phyloP scores from a whole-genome alignment of 768 basidiomycete species.

The Mycena venus region DNA sequence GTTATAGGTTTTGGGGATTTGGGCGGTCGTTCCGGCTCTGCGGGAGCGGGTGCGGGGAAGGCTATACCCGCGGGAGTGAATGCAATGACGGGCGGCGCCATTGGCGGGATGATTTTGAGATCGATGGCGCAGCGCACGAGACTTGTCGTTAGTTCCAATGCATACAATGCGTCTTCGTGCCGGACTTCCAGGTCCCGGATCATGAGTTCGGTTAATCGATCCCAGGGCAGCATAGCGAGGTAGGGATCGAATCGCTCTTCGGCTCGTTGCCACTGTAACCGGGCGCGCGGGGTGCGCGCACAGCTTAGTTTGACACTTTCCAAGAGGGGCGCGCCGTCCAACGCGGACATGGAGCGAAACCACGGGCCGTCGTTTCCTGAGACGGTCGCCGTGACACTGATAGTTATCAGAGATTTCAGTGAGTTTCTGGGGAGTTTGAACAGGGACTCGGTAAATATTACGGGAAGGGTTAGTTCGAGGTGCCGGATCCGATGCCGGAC shows the following conservation, averaged over 20 bases:
- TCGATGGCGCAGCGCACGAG: conserved; percentile 12
- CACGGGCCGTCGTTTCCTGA: background rate
- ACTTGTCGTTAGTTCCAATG: background rate
- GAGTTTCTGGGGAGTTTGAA: conserved; percentile 31
- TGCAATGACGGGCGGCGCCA: background rate
- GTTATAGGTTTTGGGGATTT: conserved; percentile 6
- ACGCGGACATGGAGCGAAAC: conserved; percentile 30
- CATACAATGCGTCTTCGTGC: conserved; percentile 22
- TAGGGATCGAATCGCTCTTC: conserved; percentile 12
- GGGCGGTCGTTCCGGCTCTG: background rate
- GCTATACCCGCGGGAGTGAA: background rate
- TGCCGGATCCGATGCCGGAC: conserved; percentile 32
- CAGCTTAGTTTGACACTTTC: conserved; percentile 20
- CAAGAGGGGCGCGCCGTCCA: conserved; percentile 25
- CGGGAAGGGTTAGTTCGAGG: conserved; percentile 18
- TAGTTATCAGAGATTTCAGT: conserved; percentile 10
- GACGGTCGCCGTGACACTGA: conserved; percentile 8
- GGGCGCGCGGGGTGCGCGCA: background rate
- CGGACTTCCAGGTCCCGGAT: conserved; percentile 14
- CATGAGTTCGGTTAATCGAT: conserved; percentile 5
- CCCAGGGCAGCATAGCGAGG: conserved; percentile 20
- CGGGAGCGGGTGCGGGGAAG: background rate
- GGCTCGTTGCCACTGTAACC: background rate
- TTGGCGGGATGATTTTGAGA: background rate
- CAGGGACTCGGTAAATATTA: conserved; percentile 21